Evolutionary conservation across 164 flowering plant genomes (phyloP), one percentile per base, ranked within the genome.

Genomic region (Kalanchoe fedtschenkoi): DNA sequence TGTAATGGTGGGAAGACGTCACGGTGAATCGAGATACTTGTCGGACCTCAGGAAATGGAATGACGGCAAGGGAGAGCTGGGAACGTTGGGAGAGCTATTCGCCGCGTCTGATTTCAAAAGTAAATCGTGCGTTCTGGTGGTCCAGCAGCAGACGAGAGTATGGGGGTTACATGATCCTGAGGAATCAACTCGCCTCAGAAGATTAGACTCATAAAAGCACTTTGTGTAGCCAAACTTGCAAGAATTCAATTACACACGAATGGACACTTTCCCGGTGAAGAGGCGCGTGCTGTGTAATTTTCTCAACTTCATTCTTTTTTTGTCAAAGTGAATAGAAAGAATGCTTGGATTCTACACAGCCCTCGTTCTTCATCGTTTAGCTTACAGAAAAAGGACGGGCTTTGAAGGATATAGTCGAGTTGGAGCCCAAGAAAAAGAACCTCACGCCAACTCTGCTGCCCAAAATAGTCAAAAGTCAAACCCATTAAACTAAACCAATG

Each of bases 1-100:
- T 2, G 43, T 77, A 0, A 24, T 79, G 54, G 80, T 75, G 7
- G 80, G 80, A 14, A 61, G 70, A 70, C 64, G 72, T 0, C 78
- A 75, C 5, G 57, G 58, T n/a, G 63, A 73, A 26, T 70, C 76
- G 9, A 63, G 24, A 28, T 28, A 68, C 15, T 16, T 68, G 41
- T 34, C 32, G 1, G 73, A 74, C 29, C 64, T 75, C 0, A 21
- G 3, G 0, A 65, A 69, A 29, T 69, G 77, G 72, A 63, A 38
- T 4, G 75, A 78, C 34, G 74, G 75, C 34, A 42, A 43, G 13
- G 74, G 64, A 4, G 85, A 75, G 56, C 61, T 78, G 29, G 82
- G 84, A 30, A 53, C 69, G 0, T 21, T 78, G 0, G 84, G 82
- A 21, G 82, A 78, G 61, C 46, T 80, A 10, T 71, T 78, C 9